phyloP scores from a whole-genome alignment of 208 protist species.

The Crithidia mellificae region DNA sequence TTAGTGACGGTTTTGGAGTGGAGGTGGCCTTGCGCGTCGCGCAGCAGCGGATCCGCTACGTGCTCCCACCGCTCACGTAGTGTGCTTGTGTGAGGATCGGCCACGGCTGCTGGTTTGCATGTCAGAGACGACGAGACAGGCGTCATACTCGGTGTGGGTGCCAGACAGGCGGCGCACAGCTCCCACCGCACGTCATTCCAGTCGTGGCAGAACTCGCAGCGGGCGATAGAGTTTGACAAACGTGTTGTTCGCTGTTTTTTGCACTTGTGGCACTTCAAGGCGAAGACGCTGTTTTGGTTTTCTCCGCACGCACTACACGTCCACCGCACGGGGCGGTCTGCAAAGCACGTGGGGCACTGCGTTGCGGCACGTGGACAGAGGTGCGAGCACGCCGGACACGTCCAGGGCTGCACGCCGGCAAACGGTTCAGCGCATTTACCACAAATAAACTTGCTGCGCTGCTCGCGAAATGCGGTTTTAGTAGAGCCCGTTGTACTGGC shows the following conservation, averaged over 20 bases:
- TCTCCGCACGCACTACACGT: slow-evolving; percentile 48
- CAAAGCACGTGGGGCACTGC: slow-evolving; percentile 71
- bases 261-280: slow-evolving; percentile 45
- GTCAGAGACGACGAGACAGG: too few species aligned
- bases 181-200: slow-evolving; percentile 84
- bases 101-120: too few species aligned
- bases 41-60: neutral
- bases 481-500: neutral
- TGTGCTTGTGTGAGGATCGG: neutral
- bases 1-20: slow-evolving; percentile 6
- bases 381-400: slow-evolving; percentile 61
- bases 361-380: slow-evolving; percentile 61
- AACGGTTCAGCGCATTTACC: slow-evolving; percentile 47
- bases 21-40: neutral
- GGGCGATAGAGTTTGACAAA: slow-evolving; percentile 42
- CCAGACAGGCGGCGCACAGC: slow-evolving; percentile 68
- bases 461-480: neutral
- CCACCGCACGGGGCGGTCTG: slow-evolving; percentile 53
- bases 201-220: slow-evolving; percentile 48
- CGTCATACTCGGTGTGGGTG: slow-evolving; percentile 21
- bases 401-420: slow-evolving; percentile 66
- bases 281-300: slow-evolving; percentile 51
- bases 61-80: neutral
- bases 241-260: slow-evolving; percentile 16
- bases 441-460: slow-evolving; percentile 68